Conservation (phyloP, 1,284 basidiomycete species). For the Apiotrichum veenhuisii region DNA sequence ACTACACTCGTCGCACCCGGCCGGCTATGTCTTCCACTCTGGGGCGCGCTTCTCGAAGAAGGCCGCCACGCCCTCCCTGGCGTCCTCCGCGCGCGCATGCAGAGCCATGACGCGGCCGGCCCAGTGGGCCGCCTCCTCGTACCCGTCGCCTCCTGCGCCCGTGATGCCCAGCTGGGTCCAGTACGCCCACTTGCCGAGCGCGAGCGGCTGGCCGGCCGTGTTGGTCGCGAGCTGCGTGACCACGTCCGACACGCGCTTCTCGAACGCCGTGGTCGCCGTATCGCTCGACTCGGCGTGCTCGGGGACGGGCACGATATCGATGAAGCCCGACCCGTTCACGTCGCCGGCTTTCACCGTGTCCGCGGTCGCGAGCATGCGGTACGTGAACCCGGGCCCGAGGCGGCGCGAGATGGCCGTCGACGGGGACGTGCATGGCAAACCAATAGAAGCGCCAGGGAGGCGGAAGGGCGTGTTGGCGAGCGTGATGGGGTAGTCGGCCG, state of each 20-base stretch:
- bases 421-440: constrained; percentile 17
- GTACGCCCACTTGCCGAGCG: constrained; percentile 22
- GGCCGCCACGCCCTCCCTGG: constrained; percentile 17
- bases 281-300: constrained; percentile 12
- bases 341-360: constrained; percentile 13
- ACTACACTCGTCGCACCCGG: neutral
- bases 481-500: constrained; percentile 20
- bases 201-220: constrained; percentile 16
- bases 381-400: constrained; percentile 13
- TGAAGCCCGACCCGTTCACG: constrained; percentile 5
- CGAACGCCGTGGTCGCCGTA: constrained; percentile 6
- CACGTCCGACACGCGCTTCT: constrained; percentile 9
- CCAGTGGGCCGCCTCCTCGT: constrained; percentile 18
- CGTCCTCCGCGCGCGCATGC: constrained; percentile 18
- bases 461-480: constrained; percentile 15
- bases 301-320: constrained; percentile 17
- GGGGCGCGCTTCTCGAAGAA: constrained; percentile 20
- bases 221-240: constrained; percentile 7
- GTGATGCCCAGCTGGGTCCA: constrained; percentile 19
- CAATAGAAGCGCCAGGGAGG: constrained; percentile 17
- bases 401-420: constrained; percentile 14
- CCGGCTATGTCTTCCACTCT: constrained; percentile 19
- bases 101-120: constrained; percentile 21
- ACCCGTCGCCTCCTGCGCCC: constrained; percentile 14
- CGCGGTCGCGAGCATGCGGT: constrained; percentile 20